Percentiles rank a stretch among this genome's conserved stretches.
These are phyloP conservation scores for Ceratocystis harringtonii DNA, from an alignment of 2,329 filamentous ascomycete genomes.

Conservation along the genomic window DNA sequence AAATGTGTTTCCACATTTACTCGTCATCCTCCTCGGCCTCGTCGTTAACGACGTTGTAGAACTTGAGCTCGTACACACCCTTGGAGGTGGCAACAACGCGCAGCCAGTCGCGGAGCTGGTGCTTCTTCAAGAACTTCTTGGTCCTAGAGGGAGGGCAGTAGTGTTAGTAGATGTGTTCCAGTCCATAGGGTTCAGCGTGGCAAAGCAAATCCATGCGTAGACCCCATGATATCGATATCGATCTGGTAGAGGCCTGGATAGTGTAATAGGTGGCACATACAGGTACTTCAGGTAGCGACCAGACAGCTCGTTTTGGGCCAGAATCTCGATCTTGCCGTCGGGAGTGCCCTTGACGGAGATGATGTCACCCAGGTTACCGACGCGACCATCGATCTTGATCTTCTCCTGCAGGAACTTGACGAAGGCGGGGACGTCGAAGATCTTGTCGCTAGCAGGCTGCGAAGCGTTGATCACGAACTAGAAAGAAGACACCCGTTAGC, in stretches of 20 bases:
- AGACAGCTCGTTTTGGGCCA: slow-evolving; percentile 94
- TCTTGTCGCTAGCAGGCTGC: slow-evolving; percentile 97
- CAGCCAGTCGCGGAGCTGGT: slow-evolving; percentile 99
- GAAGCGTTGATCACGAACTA: slow-evolving; percentile 99
- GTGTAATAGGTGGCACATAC: slow-evolving; percentile 39
- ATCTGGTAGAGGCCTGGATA: slow-evolving; percentile 19
- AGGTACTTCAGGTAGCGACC: slow-evolving; percentile 99
- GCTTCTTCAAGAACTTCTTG: slow-evolving; percentile 99
- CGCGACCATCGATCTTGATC: slow-evolving; percentile 98
- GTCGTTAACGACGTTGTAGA: slow-evolving; percentile 99
- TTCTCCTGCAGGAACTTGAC: slow-evolving; percentile 99
- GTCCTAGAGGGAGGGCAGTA: slow-evolving; percentile 43
- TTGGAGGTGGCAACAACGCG: slow-evolving; percentile 95
- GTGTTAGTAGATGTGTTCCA: background rate
- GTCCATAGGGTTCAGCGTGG: background rate
- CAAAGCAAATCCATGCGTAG: background rate
- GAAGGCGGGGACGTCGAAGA: slow-evolving; percentile 97
- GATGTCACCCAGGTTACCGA: slow-evolving; percentile 91
- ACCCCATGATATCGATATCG: no score
- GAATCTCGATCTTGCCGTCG: slow-evolving; percentile 96
- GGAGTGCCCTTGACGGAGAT: slow-evolving; percentile 80
- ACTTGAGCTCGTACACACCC: slow-evolving; percentile 98
- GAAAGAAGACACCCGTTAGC: background rate
- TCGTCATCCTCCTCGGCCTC: slow-evolving; percentile 97
- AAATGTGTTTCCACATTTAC: slow-evolving; percentile 40